These are phyloP conservation scores for Chaetomium fimeti DNA, from an alignment of 495 filamentous ascomycete genomes.

Conservation along the genomic window DNA sequence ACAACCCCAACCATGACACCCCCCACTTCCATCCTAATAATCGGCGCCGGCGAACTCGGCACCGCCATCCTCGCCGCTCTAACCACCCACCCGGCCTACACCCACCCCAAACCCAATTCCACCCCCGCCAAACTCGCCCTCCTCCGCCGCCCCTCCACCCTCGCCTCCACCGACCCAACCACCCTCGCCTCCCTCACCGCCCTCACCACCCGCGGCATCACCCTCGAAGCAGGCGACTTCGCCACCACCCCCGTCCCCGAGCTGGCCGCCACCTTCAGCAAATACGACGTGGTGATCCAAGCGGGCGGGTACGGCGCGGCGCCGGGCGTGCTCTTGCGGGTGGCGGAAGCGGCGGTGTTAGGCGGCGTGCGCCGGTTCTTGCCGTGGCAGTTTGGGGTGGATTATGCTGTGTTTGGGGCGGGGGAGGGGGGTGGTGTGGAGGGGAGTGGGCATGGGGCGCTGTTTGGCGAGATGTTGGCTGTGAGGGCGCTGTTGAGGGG, in stretches of 20 bases:
- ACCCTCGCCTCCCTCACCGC: slow-evolving; percentile 29
- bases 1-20: background rate
- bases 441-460: slow-evolving; percentile 44
- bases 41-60: slow-evolving; percentile 64
- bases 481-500: slow-evolving; percentile 53
- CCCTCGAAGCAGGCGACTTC: slow-evolving; percentile 51
- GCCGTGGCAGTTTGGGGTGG: slow-evolving; percentile 67
- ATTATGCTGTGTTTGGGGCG: slow-evolving; percentile 58
- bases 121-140: slow-evolving; percentile 42
- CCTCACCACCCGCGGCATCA: slow-evolving; percentile 39
- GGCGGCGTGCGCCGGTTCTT: slow-evolving; percentile 50
- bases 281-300: slow-evolving; percentile 54
- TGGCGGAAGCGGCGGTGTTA: slow-evolving; percentile 50
- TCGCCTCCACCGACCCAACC: slow-evolving; percentile 37
- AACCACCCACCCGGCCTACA: slow-evolving; percentile 36
- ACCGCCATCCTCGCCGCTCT: slow-evolving; percentile 53
- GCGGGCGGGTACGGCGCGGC: slow-evolving; percentile 55
- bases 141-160: slow-evolving; percentile 50
- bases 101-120: slow-evolving; percentile 18
- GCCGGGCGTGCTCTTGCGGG: slow-evolving; percentile 51
- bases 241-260: slow-evolving; percentile 34
- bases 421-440: slow-evolving; percentile 30
- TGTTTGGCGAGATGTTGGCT: slow-evolving; percentile 63
- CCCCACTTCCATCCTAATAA: slow-evolving; percentile 49
- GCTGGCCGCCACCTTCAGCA: slow-evolving; percentile 47